phyloP scores from a whole-genome alignment of 352 stramenopile species.

The Phytophthora crassamura region DNA sequence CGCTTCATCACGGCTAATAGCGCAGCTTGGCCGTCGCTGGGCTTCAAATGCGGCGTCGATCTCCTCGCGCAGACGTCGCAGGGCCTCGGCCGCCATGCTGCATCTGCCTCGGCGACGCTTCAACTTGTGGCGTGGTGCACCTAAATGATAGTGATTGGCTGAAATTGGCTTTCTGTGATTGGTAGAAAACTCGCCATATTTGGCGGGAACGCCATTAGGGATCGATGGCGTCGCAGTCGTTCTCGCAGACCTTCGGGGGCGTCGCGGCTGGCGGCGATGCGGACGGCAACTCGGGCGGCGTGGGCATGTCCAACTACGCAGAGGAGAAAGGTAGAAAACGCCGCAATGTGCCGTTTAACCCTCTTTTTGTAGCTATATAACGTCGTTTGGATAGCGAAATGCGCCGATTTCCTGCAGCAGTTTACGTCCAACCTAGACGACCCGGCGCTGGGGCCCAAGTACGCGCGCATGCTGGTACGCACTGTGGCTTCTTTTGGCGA shows the following conservation, averaged over 20 bases:
- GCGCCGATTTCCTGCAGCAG: constrained; percentile 70
- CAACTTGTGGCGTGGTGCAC: neutral
- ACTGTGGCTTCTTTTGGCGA: too few relatives aligned
- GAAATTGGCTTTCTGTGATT: too few relatives aligned
- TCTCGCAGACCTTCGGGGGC: constrained; percentile 30
- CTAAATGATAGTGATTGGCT: too few relatives aligned
- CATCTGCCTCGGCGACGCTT: constrained; percentile 13
- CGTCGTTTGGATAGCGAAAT: constrained; percentile 59
- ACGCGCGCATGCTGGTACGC: constrained; percentile 84
- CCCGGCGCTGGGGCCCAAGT: constrained; percentile 67
- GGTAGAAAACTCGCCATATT: too few relatives aligned
- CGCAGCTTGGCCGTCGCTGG: constrained; percentile 1
- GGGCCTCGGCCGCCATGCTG: constrained; percentile 22
- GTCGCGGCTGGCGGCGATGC: constrained; percentile 13
- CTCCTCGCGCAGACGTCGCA: constrained; percentile 28
- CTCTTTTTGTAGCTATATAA: neutral
- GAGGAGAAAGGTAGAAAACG: constrained; percentile 36
- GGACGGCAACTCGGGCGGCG: constrained; percentile 20
- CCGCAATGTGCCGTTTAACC: neutral
- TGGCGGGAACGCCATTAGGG: too few relatives aligned
- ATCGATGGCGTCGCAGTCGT: constrained; percentile 16
- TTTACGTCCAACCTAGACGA: constrained; percentile 85
- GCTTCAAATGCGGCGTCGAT: constrained; percentile 36
- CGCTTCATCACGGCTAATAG: neutral
- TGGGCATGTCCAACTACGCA: constrained; percentile 44